Conservation (phyloP, 1,284 basidiomycete species). For the Ceratobasidium sp. region DNA sequence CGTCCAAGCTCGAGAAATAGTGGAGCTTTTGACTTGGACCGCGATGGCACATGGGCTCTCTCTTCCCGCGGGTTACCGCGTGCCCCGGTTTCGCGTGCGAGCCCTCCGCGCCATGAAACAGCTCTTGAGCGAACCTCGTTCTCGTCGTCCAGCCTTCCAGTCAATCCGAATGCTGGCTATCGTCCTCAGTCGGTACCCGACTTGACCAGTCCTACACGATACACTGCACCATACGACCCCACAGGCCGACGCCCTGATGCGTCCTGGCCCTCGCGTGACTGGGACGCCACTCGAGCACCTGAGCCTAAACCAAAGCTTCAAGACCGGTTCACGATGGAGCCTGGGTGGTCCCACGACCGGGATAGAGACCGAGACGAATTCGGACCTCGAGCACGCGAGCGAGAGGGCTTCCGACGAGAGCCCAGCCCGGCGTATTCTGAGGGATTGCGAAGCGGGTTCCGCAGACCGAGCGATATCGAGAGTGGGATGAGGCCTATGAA, state of each 20-base stretch:
- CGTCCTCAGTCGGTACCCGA: constrained; percentile 31
- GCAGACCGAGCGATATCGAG: constrained; percentile 18
- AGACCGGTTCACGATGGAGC: constrained; percentile 27
- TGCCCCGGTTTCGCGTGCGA: constrained; percentile 16
- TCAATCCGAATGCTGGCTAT: constrained; percentile 30
- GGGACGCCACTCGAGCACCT: constrained; percentile 12
- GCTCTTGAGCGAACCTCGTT: constrained; percentile 28
- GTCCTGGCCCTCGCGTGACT: constrained; percentile 22
- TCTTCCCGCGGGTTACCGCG: constrained; percentile 16
- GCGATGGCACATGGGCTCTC: constrained; percentile 15
- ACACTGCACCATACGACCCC: constrained; percentile 16
- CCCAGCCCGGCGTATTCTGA: constrained; percentile 23
- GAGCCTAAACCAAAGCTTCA: constrained; percentile 37
- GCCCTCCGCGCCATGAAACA: constrained; percentile 17
- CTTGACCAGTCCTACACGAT: constrained; percentile 6
- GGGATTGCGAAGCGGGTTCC: constrained; percentile 31
- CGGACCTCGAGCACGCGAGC: not conserved
- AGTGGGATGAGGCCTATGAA: constrained; percentile 40
- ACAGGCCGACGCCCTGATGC: constrained; percentile 10
- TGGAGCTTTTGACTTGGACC: constrained; percentile 22
- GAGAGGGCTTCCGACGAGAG: constrained; percentile 29
- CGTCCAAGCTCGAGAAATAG: constrained; percentile 7
- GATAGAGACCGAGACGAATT: constrained; percentile 14
- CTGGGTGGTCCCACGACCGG: constrained; percentile 30
- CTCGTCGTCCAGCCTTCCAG: constrained; percentile 20